Percentiles rank a stretch among this genome's conserved stretches.
Evolutionary conservation across 257 asterid species (phyloP).

Genomic region (Fraxinus cuspidata): DNA sequence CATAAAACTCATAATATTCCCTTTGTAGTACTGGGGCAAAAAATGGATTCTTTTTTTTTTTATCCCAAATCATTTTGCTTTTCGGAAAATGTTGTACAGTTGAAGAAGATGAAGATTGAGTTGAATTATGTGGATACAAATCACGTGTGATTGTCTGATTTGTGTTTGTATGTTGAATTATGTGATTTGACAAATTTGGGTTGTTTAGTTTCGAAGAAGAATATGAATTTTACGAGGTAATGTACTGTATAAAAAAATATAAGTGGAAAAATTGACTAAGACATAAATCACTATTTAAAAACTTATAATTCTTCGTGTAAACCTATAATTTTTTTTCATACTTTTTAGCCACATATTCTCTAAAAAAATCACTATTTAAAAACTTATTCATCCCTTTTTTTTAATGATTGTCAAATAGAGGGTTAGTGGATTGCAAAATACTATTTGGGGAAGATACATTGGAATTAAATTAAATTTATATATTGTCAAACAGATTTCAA

Average conservation of each 20-base stretch:
- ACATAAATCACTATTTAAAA: no score
- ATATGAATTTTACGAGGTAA: not conserved
- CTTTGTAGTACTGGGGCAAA: not conserved
- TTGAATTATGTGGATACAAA: not conserved
- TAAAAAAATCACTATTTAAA: no score
- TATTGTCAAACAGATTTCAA: not conserved
- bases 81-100: not conserved
- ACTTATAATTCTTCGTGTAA: no score
- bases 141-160: not conserved
- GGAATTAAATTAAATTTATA: not conserved
- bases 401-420: no score
- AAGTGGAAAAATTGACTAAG: no score
- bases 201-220: not conserved
- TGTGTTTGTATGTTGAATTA: not conserved
- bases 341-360: no score
- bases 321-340: no score
- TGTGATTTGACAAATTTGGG: slow-evolving; percentile 9
- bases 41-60: not conserved
- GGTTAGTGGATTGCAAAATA: no score
- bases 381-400: no score
- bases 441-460: not conserved
- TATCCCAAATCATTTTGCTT: slow-evolving; percentile 12
- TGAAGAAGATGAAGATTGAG: not conserved
- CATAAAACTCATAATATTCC: not conserved
- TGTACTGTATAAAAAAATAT: no score